phyloP scores from a whole-genome alignment of 768 basidiomycete genomes.

The Tubosaeta brunneosetosa region DNA sequence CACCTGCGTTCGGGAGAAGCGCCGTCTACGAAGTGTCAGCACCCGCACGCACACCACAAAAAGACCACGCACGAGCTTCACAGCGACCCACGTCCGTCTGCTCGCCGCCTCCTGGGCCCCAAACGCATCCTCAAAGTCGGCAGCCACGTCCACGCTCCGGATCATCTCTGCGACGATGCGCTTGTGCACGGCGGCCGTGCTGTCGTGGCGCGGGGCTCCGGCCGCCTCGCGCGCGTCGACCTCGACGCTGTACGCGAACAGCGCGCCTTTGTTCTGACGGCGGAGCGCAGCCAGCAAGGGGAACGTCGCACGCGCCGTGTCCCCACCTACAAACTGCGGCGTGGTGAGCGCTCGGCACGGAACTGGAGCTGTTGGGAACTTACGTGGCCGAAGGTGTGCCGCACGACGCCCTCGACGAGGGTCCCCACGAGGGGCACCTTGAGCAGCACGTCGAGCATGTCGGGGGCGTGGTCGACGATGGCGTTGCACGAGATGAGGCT shows the following conservation, averaged over 20 bases:
- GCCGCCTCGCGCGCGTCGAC: conserved; percentile 60
- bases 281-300: conserved; percentile 47
- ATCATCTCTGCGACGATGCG: conserved; percentile 72
- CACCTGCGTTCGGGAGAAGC: conserved; percentile 56
- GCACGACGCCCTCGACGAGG: conserved; percentile 64
- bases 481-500: conserved; percentile 71
- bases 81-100: conserved; percentile 74
- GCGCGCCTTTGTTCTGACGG: conserved; percentile 61
- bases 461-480: conserved; percentile 72
- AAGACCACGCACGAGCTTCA: conserved; percentile 64
- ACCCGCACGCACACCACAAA: not conserved
- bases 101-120: conserved; percentile 26
- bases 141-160: conserved; percentile 70
- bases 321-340: conserved; percentile 81
- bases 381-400: conserved; percentile 78
- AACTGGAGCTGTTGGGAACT: conserved; percentile 4
- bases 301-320: conserved; percentile 64
- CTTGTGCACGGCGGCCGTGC: conserved; percentile 40
- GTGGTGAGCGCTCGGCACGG: not conserved
- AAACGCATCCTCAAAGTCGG: conserved; percentile 66
- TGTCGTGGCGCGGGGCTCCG: conserved; percentile 6
- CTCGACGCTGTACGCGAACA: conserved; percentile 85
- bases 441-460: conserved; percentile 49
- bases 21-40: conserved; percentile 46
- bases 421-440: conserved; percentile 51